A percentile compares a stretch with the other conserved stretches of the same genome.
Evolutionary conservation across 306 rosid species (phyloP).

Genomic region (Cucurbita argyrosperma): DNA sequence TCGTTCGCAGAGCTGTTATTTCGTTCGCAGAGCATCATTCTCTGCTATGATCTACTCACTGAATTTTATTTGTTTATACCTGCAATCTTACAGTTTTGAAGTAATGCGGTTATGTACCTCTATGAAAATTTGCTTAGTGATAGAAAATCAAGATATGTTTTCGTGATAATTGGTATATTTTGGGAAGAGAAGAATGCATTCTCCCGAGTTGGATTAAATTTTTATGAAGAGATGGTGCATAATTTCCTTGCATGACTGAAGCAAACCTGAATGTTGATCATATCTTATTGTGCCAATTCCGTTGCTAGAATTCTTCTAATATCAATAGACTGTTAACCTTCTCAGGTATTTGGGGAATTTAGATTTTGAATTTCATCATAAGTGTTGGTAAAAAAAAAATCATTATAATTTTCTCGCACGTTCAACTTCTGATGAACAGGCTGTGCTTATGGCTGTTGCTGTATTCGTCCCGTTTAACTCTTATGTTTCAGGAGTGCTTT

Average conservation of each 20-base stretch:
- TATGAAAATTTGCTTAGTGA: background rate
- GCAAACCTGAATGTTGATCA: background rate
- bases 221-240: background rate
- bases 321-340: background rate
- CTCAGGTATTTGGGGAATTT: background rate
- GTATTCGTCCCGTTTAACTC: slow-evolving; percentile 80
- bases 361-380: background rate
- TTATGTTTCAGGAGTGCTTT: slow-evolving; percentile 63
- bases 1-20: background rate
- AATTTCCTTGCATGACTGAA: background rate
- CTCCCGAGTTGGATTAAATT: background rate
- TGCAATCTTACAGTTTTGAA: background rate
- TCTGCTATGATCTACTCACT: background rate
- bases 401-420: background rate
- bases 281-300: background rate
- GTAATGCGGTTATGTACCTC: background rate
- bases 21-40: background rate
- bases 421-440: slow-evolving; percentile 27
- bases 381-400: background rate
- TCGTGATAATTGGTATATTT: background rate
- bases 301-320: background rate
- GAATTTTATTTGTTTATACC: background rate
- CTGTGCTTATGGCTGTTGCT: slow-evolving; percentile 49
- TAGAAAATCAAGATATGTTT: background rate
- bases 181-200: background rate